Evolutionary conservation across 805 yeast genomes (phyloP).

Genomic region (Pichia exigua): DNA sequence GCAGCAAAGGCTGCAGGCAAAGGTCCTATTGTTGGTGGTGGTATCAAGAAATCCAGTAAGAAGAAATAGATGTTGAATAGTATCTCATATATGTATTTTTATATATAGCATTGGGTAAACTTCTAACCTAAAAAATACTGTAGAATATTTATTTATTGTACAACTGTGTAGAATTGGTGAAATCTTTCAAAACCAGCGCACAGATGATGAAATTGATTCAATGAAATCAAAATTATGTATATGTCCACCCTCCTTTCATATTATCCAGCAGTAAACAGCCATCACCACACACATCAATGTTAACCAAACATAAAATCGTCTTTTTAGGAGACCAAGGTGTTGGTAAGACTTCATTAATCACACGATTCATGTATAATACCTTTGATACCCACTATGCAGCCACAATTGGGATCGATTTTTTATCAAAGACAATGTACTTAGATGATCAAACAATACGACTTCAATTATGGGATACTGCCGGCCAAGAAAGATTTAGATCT

Average conservation of each 20-base stretch:
- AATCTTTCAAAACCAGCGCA: neutral
- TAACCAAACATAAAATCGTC: constrained; percentile 77
- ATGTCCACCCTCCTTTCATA: neutral
- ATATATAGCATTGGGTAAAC: neutral
- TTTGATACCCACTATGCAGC: constrained; percentile 96
- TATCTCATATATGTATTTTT: neutral
- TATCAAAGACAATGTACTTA: constrained; percentile 86
- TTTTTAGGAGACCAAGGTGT: constrained; percentile 97
- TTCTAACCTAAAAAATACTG: neutral
- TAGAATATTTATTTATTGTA: no score
- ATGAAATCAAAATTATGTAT: neutral
- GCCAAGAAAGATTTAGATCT: constrained; percentile 92
- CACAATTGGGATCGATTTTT: constrained; percentile 92
- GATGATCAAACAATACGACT: constrained; percentile 93
- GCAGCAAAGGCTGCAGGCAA: constrained; percentile 81
- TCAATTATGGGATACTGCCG: constrained; percentile 97
- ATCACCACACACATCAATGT: constrained; percentile 20
- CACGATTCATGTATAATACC: constrained; percentile 97
- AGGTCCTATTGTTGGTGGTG: constrained; percentile 89
- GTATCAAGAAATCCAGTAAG: constrained; percentile 84
- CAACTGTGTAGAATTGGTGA: neutral
- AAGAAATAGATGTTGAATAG: constrained; percentile 23
- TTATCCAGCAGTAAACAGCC: neutral
- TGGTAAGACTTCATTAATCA: constrained; percentile 91
- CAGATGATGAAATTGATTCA: neutral